Evolutionary conservation across 1,139 yeast species (phyloP), one percentile per base, ranked within the genome.

Genomic region (Arxiozyma heterogenica): DNA sequence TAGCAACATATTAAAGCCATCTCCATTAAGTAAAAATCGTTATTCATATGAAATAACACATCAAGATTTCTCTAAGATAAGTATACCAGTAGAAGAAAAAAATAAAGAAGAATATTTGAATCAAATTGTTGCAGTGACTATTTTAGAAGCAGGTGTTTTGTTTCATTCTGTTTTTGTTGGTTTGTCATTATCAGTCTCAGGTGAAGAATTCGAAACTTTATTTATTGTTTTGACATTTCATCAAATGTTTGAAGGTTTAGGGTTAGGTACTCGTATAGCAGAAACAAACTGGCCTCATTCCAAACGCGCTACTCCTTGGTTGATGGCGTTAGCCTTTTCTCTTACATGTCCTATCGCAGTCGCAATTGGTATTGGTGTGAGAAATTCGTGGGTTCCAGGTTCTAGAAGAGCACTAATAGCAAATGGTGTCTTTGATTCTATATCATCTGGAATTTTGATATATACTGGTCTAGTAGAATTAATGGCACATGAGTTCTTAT

Each of bases 201-300:
- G 86, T 53, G 84, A 82, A 57, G 95, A 88, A 67, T 89, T 88
- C 68, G 78, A 75, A 52, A 80, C 90, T 1, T 74, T 90, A 52
- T 90, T 86, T 70, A 78, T 85, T 61, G 97, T 89, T 18, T 71
- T 90, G 53, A 84, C 86, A 2, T 90, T 90, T 79, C 97, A 90
- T 72, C 97, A 90, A 72, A 78, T 86, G 73, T 90, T 90, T 69
- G 97, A 90, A 75, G 97, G 97, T 54, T 76, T 90, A 54, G 97
- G 96, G 62, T 76, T 90, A 63, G 97, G 97, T 53, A 80, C 95
- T 7, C 80, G 97, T 68, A 77, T 90, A 54, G 89, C 96, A 1
- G 77, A 80, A 23, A 81, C 87, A 4, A 73, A 77, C 42, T 87
- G 93, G 90, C 67, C 70, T 30, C 57, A 68, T 9, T 69, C 71